These are phyloP conservation scores for Blepharisma japonicum DNA, from an alignment of 73 alveolate genomes.

Conservation along the genomic window DNA sequence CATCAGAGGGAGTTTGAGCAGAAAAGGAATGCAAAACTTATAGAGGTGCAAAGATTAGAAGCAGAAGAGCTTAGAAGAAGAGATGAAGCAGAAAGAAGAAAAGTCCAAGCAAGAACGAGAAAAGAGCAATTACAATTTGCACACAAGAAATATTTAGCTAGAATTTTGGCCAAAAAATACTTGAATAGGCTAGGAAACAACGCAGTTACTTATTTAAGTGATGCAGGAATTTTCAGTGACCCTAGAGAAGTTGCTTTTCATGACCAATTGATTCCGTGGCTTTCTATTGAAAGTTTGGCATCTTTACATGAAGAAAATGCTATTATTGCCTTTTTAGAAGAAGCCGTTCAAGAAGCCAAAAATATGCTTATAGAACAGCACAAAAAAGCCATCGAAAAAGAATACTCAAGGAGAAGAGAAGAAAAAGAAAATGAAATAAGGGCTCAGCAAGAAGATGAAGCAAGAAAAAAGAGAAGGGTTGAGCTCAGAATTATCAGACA, in stretches of 20 bases:
- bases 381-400: background rate
- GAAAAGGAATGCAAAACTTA: constrained; percentile 78
- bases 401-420: background rate
- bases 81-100: constrained; percentile 71
- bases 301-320: background rate
- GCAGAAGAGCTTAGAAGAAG: constrained; percentile 69
- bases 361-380: background rate
- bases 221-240: constrained; percentile 15
- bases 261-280: constrained; percentile 32
- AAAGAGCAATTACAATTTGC: constrained; percentile 45
- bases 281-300: background rate
- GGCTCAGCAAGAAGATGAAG: constrained; percentile 12
- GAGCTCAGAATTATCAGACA: background rate
- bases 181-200: background rate
- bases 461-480: background rate
- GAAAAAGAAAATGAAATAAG: background rate
- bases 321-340: background rate
- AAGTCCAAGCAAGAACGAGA: constrained; percentile 41
- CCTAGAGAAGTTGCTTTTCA: background rate
- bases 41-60: constrained; percentile 86
- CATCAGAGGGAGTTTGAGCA: constrained; percentile 90
- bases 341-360: background rate
- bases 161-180: constrained; percentile 29
- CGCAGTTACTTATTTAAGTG: background rate
- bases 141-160: constrained; percentile 50